Evolutionary conservation across 2,329 filamentous ascomycete species (phyloP), one percentile per base, ranked within the genome.

Genomic region (Epichloe coenophiala): DNA sequence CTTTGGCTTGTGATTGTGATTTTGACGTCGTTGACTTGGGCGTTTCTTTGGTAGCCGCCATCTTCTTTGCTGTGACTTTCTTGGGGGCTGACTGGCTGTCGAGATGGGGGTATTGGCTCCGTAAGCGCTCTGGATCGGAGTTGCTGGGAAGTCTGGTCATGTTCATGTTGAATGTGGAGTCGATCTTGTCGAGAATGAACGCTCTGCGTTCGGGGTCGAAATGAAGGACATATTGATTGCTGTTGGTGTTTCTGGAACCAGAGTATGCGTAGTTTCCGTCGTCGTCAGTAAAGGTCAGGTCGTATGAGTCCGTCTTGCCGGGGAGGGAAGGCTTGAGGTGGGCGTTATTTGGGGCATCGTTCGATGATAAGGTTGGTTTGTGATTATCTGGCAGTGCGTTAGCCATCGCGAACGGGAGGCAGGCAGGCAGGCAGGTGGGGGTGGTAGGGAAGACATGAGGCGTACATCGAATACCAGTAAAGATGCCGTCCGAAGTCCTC

Each of bases 111-210:
- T 87, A 82, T 60, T 83, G 75, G 47, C 80, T 75, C 45, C 78
- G 75, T 40, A 94, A 72, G 59, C 76, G 79, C 33, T 78, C 76
- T 49, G 75, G 67, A 57, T 87, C 79, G 49, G 74, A 70, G 59
- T 84, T 83, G 56, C 74, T 77, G 2, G 84, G 86, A 13, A 81
- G 81, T 50, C 76, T 80, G 48, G 78, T 81, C 49, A 95, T 69
- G 65, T 95, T 96, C 83, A 95, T 90, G 60, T 88, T 83, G 67
- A 95, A 85, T 39, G 83, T 82, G n/a, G 83, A 84, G 62, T 88
- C 80, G 50, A 96, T 72, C 48, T 81, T 81, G 69, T 96, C 88
- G 50, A 96, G 75, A 31, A 93, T 81, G 57, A 93, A 93, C 51
- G 77, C 83, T 60, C 90, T 81, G 48, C 80, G 81, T 17, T 74